These are phyloP conservation scores for Colletotrichum endophyticum DNA, from an alignment of 2,329 filamentous ascomycete species.

Conservation along the genomic window DNA sequence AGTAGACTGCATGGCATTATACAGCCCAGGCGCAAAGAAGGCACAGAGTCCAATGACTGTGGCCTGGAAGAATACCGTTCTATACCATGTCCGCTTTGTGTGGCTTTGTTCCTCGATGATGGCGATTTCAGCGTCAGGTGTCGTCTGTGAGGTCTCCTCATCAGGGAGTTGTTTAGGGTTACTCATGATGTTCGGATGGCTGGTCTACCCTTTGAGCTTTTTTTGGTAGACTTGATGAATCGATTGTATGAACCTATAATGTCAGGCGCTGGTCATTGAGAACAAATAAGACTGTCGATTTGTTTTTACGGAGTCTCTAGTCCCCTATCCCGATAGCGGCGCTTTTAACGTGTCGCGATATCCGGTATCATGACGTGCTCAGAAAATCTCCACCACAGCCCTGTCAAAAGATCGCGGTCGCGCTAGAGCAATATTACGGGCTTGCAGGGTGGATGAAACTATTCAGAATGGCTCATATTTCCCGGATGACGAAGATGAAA, in stretches of 20 bases:
- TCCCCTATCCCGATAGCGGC: background rate
- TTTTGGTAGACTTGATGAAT: background rate
- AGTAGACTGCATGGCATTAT: slow-evolving; percentile 35
- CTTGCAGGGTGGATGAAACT: background rate
- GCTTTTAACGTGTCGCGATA: background rate
- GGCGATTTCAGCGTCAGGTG: background rate
- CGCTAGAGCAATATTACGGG: background rate
- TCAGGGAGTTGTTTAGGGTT: background rate
- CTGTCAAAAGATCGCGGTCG: background rate
- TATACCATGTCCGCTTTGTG: slow-evolving; percentile 22
- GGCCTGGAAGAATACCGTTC: slow-evolving; percentile 32
- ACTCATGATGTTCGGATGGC: background rate
- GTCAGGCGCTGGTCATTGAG: background rate
- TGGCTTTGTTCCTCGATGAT: background rate
- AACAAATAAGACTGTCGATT: background rate
- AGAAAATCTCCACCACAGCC: background rate
- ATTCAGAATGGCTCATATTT: background rate
- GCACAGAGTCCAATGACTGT: slow-evolving; percentile 28
- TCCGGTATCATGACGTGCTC: slow-evolving; percentile 9
- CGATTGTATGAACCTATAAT: accelerated
- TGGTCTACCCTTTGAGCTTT: background rate
- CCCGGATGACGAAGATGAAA: background rate
- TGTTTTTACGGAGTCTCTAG: background rate
- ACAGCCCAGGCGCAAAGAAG: slow-evolving; percentile 31
- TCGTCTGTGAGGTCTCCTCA: background rate